These are phyloP conservation scores for Mariannaea sp. DNA, from an alignment of 2,329 filamentous ascomycete genomes.

Conservation along the genomic window DNA sequence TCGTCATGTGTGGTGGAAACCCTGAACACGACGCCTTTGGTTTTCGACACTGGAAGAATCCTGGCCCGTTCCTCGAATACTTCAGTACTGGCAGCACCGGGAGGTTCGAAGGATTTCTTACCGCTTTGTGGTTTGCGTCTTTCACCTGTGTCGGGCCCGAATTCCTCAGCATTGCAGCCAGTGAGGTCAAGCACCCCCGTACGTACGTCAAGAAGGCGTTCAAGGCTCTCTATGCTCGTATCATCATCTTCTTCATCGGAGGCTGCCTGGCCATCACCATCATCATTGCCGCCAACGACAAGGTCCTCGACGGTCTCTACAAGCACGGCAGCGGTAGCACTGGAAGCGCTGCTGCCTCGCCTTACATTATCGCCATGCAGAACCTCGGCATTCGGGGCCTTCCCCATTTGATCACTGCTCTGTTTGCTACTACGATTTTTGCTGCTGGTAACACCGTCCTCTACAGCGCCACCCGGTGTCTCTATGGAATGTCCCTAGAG, in stretches of 20 bases:
- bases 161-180: constrained; percentile 31
- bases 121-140: constrained; percentile 18
- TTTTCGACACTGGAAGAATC: too few relatives aligned
- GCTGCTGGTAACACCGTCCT: constrained; percentile 61
- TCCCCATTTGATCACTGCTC: constrained; percentile 57
- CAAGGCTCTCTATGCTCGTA: constrained; percentile 35
- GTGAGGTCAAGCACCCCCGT: constrained; percentile 37
- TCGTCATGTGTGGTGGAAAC: too few relatives aligned
- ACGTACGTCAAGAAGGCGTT: constrained; percentile 37
- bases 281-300: constrained; percentile 41
- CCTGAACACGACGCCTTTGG: too few relatives aligned
- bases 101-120: constrained; percentile 62
- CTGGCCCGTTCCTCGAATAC: constrained; percentile 35
- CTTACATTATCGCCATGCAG: constrained; percentile 59
- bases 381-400: constrained; percentile 50
- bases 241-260: constrained; percentile 41
- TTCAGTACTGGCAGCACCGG: constrained; percentile 51
- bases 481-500: constrained; percentile 51
- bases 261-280: constrained; percentile 42
- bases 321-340: not conserved
- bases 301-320: constrained; percentile 38
- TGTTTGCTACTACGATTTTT: constrained; percentile 60
- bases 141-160: constrained; percentile 33
- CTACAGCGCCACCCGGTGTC: constrained; percentile 51
- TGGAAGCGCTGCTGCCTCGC: constrained; percentile 48